phyloP scores from a whole-genome alignment of 2,329 filamentous ascomycete genomes.

The Aspergillus udagawae region DNA sequence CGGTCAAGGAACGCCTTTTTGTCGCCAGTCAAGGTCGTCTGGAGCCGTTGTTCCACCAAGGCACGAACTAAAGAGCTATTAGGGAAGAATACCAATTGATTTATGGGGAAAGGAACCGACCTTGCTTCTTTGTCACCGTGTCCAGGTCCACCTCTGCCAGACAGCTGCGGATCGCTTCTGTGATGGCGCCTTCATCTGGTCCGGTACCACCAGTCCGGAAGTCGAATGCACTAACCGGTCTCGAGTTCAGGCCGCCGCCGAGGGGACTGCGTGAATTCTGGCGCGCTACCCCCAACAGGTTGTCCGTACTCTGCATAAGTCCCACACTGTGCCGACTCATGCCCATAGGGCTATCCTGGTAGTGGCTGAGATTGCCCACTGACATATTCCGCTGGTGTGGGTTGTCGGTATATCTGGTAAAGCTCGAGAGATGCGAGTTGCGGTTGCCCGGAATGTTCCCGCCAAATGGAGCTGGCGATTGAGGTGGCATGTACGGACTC shows the following conservation, averaged over 20 bases:
- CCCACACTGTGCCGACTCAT: constrained; percentile 41
- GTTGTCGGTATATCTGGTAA: constrained; percentile 63
- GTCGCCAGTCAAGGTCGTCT: constrained; percentile 83
- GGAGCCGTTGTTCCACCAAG: constrained; percentile 86
- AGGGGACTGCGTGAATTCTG: constrained; percentile 47
- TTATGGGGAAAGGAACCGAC: constrained; percentile 35
- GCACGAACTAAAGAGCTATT: constrained; percentile 57
- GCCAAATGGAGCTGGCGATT: constrained; percentile 70
- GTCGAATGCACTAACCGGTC: constrained; percentile 53
- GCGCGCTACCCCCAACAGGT: constrained; percentile 38
- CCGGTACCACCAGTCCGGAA: constrained; percentile 56
- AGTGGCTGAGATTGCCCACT: constrained; percentile 52
- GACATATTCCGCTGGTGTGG: constrained; percentile 55
- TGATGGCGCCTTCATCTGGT: constrained; percentile 74
- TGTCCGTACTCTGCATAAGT: constrained; percentile 43
- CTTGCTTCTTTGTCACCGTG: constrained; percentile 96
- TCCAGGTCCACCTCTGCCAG: constrained; percentile 88
- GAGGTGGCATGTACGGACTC: constrained; percentile 72
- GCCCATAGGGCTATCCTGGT: constrained; percentile 34
- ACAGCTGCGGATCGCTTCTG: constrained; percentile 78
- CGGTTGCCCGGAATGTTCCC: constrained; percentile 48
- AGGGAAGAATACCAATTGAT: neutral
- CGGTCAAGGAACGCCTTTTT: constrained; percentile 84
- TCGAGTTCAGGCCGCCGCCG: constrained; percentile 41
- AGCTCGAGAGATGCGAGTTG: constrained; percentile 68